phyloP scores from a whole-genome alignment of 1,284 basidiomycete genomes.

The Testicularia cyperi region DNA sequence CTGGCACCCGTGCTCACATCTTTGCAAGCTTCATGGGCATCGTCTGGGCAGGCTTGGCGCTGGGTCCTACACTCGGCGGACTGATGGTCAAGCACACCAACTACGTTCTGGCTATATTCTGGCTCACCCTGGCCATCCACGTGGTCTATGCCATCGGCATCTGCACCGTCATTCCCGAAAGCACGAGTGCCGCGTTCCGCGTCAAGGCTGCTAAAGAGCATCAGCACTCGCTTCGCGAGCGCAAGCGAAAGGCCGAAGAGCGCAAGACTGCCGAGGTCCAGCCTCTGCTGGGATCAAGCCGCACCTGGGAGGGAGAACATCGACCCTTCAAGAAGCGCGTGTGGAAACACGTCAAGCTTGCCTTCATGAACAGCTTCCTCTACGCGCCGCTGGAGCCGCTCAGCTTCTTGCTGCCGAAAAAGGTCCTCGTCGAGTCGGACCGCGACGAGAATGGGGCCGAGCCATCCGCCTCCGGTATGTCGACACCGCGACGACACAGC shows the following conservation, averaged over 20 bases:
- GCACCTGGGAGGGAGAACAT: conserved; percentile 1
- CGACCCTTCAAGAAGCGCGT: conserved; percentile 22
- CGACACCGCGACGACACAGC: conserved; percentile 7
- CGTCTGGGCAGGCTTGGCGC: conserved; percentile 47
- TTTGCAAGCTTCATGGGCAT: conserved; percentile 52
- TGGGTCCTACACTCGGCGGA: conserved; percentile 56
- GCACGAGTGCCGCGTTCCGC: conserved; percentile 33
- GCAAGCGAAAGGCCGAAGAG: conserved; percentile 25
- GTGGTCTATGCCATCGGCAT: conserved; percentile 39
- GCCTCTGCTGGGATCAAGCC: conserved; percentile 14
- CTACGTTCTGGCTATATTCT: conserved; percentile 44
- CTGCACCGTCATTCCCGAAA: conserved; percentile 51
- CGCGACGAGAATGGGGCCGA: conserved; percentile 3
- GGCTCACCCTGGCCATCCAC: conserved; percentile 40
- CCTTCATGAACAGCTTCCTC: conserved; percentile 31
- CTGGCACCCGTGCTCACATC: conserved; percentile 48
- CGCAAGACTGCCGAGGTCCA: conserved; percentile 29
- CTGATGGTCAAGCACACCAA: conserved; percentile 45
- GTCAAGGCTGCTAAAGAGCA: conserved; percentile 33
- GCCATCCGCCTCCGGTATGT: conserved; percentile 1
- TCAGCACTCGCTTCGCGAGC: conserved; percentile 16
- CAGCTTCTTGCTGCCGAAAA: conserved; percentile 45
- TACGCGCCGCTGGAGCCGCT: conserved; percentile 43
- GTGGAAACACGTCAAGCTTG: conserved; percentile 34
- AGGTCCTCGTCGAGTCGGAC: conserved; percentile 14